Evolutionary conservation across 805 yeast genomes (phyloP).

Genomic region (Saccharomycopsis fodiens): DNA sequence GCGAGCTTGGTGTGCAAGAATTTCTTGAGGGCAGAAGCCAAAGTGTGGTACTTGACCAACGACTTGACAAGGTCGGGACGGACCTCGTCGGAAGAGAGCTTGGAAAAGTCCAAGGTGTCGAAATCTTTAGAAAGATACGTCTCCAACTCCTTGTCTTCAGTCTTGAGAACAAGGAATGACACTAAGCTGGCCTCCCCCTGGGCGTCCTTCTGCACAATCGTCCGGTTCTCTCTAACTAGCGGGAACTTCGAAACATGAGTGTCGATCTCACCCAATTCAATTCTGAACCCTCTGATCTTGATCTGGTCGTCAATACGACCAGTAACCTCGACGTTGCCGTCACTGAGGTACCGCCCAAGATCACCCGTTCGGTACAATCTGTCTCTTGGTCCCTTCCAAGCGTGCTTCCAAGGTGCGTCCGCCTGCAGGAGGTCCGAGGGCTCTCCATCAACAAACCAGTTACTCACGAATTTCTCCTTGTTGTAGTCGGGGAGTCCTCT

Average conservation of each 20-base stretch:
- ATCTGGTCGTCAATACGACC: constrained; percentile 99
- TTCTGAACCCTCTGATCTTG: constrained; percentile 96
- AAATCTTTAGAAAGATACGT: constrained; percentile 11
- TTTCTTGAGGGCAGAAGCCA: constrained; percentile 75
- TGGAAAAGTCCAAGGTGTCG: constrained; percentile 7
- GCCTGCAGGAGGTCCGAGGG: constrained; percentile 6
- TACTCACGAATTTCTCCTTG: constrained; percentile 76
- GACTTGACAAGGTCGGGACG: constrained; percentile 17
- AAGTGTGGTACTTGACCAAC: constrained; percentile 62
- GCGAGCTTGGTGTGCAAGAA: constrained; percentile 86
- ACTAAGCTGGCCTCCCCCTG: constrained; percentile 88
- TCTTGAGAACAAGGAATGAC: constrained; percentile 85
- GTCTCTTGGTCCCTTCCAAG: constrained; percentile 95
- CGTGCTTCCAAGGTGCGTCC: constrained; percentile 45
- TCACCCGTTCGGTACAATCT: constrained; percentile 96
- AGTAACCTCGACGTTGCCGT: constrained; percentile 95
- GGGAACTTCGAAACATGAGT: constrained; percentile 95
- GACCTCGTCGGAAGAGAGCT: constrained; percentile 4
- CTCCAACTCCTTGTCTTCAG: constrained; percentile 38
- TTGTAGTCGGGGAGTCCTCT: constrained; percentile 86
- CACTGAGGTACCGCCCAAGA: constrained; percentile 91
- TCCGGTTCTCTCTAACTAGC: constrained; percentile 83
- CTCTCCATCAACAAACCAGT: constrained; percentile 76
- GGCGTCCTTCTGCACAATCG: constrained; percentile 85
- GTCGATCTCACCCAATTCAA: constrained; percentile 96